Evolutionary conservation across 139 green algal species (phyloP).

Genomic region (Tetradesmus lagerheimii): DNA sequence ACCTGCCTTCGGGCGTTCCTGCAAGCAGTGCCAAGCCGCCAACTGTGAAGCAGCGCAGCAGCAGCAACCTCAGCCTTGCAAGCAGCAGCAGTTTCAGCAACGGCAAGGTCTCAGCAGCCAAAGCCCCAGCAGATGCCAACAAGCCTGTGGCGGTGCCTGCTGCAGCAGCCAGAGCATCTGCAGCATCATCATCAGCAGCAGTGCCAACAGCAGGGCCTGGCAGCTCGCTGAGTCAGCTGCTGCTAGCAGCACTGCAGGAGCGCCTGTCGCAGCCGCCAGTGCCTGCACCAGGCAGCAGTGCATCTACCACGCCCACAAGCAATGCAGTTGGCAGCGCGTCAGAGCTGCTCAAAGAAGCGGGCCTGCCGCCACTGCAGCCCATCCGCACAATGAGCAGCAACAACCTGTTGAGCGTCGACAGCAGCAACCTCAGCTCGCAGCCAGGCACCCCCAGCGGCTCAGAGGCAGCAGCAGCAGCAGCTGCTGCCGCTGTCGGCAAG

Average conservation of each 20-base stretch:
- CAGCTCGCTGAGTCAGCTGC: not conserved
- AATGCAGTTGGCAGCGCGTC: not conserved
- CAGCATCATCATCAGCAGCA: conserved; percentile 18
- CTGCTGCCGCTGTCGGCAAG: not conserved
- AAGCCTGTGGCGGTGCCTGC: not conserved
- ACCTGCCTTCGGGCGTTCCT: conserved; percentile 6
- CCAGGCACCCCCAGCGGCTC: not conserved
- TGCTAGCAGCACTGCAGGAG: conserved; percentile 27
- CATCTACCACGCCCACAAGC: not conserved
- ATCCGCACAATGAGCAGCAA: conserved; percentile 12
- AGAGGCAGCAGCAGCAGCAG: not conserved
- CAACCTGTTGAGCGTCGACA: not conserved
- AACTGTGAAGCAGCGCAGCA: conserved; percentile 12
- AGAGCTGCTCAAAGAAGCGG: conserved; percentile 31
- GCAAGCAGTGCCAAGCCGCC: conserved; percentile 16
- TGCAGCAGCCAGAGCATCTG: conserved; percentile 16
- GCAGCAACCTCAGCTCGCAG: conserved; percentile 16
- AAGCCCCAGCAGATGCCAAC: not conserved
- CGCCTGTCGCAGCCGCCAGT: not conserved
- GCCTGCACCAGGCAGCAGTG: conserved; percentile 1
- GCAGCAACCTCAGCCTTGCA: not conserved
- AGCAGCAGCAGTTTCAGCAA: not conserved
- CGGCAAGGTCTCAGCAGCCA: not conserved
- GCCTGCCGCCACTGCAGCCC: conserved; percentile 11
- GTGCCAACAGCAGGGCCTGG: not conserved